Evolutionary conservation across 768 basidiomycete species (phyloP), one percentile per base, ranked within the genome.

Genomic region (Gloeopeniophorella convolvens): DNA sequence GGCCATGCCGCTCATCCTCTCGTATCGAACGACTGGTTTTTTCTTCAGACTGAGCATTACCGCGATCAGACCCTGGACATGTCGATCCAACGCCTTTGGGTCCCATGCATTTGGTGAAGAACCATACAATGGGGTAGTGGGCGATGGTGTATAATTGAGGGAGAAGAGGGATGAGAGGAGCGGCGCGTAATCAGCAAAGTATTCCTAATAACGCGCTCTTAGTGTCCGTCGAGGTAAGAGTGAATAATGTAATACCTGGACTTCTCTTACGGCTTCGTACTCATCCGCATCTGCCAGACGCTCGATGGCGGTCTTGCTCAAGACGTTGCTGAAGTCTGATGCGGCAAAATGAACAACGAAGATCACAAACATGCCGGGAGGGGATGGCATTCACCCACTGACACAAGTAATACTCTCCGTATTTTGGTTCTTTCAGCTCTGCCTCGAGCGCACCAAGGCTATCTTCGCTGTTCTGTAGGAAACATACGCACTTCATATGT

Each of bases 361-460:
- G 50, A 40, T 50, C 42, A 51, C 42, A 21, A 35, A 20, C 5
- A 31, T 42, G 40, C n/a, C 36, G 40, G 39, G 20, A 39, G 26
- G 30, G 39, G 45, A 40, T 61, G 61, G 68, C 70, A 77, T 72
- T 77, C 80, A 87, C 84, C 77, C 74, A 91, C 95, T 86, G 80
- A 98, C 95, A 99, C 65, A 99, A 72, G 76, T 95, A 98, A 70
- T 99, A 99, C 71, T 93, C 92, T 65, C 93, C 93, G 62, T 98
- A 99, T 68, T 87, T 87, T 9, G 94, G 95, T 61, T 91, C 86
- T 31, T 75, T 76, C 28, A 99, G 73, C 63, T 99, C 96, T 48
- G 77, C 72, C 58, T 85, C 86, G 48, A 97, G 74, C 21, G 85
- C 86, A 48, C 82, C 82, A 30, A 99, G 71, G 62, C 89, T 93